Percentiles rank a stretch among this genome's conserved stretches.
phyloP scores from a whole-genome alignment of 2,329 filamentous ascomycete species.

The Cercospora sp. region DNA sequence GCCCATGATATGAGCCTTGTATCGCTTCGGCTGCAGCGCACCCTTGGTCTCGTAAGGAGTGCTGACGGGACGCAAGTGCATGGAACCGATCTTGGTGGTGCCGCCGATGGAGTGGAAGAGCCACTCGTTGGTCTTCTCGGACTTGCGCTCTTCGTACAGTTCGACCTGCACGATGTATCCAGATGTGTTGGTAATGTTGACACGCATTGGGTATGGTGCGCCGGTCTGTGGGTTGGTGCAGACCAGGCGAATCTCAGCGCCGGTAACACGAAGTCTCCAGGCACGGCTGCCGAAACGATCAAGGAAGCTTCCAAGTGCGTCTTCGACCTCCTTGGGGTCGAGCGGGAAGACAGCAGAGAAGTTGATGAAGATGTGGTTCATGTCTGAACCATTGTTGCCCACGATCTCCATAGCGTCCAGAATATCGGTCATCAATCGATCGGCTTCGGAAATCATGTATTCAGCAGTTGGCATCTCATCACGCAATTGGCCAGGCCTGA shows the following conservation, averaged over 20 bases:
- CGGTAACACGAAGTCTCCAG: conserved; percentile 94
- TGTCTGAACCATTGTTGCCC: conserved; percentile 97
- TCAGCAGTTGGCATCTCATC: conserved; percentile 98
- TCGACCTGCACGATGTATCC: conserved; percentile 97
- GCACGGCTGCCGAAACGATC: conserved; percentile 93
- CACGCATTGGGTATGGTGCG: conserved; percentile 84
- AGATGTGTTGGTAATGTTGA: conserved; percentile 97
- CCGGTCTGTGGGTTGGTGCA: conserved; percentile 88
- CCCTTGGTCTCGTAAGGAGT: conserved; percentile 98
- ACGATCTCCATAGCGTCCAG: conserved; percentile 97
- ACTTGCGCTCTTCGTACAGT: conserved; percentile 96
- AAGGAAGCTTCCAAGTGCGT: conserved; percentile 90
- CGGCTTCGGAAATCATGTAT: conserved; percentile 95
- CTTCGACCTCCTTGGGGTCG: conserved; percentile 82
- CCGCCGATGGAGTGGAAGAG: conserved; percentile 97
- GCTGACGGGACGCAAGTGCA: conserved; percentile 88
- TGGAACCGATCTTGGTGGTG: conserved; percentile 89
- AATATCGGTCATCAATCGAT: conserved; percentile 95
- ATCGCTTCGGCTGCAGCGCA: conserved; percentile 96
- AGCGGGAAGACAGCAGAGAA: conserved; percentile 97
- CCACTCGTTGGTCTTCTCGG: conserved; percentile 91
- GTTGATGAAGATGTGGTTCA: conserved; percentile 99
- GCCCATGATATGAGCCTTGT: conserved; percentile 99
- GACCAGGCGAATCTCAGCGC: conserved; percentile 96
- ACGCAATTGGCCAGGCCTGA: conserved; percentile 87